Conservation (phyloP, 495 filamentous ascomycete genomes). For the Hypoxylon trugodes region DNA sequence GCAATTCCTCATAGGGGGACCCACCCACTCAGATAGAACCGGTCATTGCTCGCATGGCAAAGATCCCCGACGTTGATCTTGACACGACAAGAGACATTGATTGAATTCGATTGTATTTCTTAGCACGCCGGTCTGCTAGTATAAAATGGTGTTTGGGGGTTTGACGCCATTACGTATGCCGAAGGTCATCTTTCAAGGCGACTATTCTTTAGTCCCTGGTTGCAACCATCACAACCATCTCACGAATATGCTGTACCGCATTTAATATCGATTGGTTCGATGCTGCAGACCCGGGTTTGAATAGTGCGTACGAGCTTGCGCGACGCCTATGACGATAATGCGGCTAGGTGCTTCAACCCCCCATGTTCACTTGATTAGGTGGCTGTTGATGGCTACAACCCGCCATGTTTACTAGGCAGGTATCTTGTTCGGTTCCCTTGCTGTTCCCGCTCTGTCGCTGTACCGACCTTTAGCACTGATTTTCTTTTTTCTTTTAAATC, state of each 20-base stretch:
- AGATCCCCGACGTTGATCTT: constrained; percentile 31
- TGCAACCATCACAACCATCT: constrained; percentile 27
- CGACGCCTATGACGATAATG: constrained; percentile 1
- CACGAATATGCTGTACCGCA: constrained; percentile 19
- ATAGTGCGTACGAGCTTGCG: constrained; percentile 12
- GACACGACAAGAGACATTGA: constrained; percentile 27
- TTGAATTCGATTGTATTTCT: constrained; percentile 4
- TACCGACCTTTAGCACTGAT: neutral
- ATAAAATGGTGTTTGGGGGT: constrained; percentile 18
- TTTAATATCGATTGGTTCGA: constrained; percentile 24
- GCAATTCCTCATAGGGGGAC: constrained; percentile 47
- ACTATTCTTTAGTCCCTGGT: constrained; percentile 13
- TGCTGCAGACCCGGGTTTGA: constrained; percentile 11
- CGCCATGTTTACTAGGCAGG: neutral
- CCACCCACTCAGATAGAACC: constrained; percentile 44
- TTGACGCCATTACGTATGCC: constrained; percentile 22
- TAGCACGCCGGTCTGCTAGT: neutral
- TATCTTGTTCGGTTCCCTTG: neutral
- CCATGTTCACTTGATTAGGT: neutral
- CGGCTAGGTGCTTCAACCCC: constrained; percentile 11
- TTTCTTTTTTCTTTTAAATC: neutral
- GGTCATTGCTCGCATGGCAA: constrained; percentile 35
- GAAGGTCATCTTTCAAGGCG: constrained; percentile 12
- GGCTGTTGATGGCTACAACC: too few species aligned
- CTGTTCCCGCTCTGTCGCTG: neutral